Evolutionary conservation across 768 basidiomycete genomes (phyloP), one percentile per base, ranked within the genome.

Genomic region (Inosperma sp.): DNA sequence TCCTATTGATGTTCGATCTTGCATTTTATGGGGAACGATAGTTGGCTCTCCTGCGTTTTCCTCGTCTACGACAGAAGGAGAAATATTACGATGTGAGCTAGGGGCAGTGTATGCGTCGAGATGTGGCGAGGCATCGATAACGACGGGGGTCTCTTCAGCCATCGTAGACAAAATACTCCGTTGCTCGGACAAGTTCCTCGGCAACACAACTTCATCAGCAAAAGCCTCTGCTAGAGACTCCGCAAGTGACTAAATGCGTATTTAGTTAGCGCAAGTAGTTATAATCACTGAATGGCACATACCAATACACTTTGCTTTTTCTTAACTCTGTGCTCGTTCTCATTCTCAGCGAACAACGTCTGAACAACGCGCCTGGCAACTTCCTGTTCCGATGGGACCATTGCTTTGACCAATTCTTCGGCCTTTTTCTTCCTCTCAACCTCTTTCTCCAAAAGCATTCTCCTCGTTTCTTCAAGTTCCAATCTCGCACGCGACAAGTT

Each of bases 361-460:
- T 84, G 80, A 17, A 89, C 69, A 25, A 91, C 77, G 43, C 82
- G 78, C 50, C 72, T 74, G 3, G 86, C 86, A 16, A 87, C 69
- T 1, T 87, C 86, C 56, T 76, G 75, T 48, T 90, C 88, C 1
- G 82, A 77, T 5, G 68, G 72, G 41, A 69, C 70, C 13, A 89
- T 64, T 56, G 84, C 84, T 36, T 72, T 72, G 56, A 87, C 58
- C 36, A 88, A 52, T 25, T 70, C 72, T 14, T 83, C 73, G 0
- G 81, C 82, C 25, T 83, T 74, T 17, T 66, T 65, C 42, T 69
- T 72, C 29, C 80, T 70, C 1, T 74, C 76, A 9, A 62, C 60
- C 49, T 87, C 83, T 60, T 83, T 87, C 68, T 88, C 82, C 48
- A 74, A 63, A 37, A 88, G 56, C 2, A 68, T 44, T 25, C 67